Evolutionary conservation across 75 land plant species (phyloP).

Genomic region (Cryptomeria japonica): DNA sequence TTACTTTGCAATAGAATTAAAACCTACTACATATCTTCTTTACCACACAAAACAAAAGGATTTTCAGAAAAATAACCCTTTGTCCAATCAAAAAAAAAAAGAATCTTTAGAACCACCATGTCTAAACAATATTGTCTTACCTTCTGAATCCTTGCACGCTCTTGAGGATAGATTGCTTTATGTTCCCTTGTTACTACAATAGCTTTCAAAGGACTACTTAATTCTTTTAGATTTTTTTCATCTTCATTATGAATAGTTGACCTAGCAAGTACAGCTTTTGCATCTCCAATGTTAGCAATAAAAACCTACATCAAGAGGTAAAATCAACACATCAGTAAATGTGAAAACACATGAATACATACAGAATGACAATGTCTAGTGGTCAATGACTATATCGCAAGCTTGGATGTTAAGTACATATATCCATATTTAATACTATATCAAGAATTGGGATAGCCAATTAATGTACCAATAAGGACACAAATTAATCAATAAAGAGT

Average conservation of each 20-base stretch:
- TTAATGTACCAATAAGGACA: background rate
- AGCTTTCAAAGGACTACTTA: slow-evolving; percentile 44
- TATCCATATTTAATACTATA: background rate
- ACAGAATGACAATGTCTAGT: background rate
- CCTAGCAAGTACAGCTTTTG: slow-evolving; percentile 73
- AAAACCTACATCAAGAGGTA: slow-evolving; percentile 45
- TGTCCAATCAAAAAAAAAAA: background rate
- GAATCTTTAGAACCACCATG: too few relatives aligned
- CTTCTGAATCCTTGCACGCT: slow-evolving; percentile 67
- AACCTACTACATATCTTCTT: background rate
- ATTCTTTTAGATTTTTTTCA: slow-evolving; percentile 8
- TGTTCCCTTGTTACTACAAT: slow-evolving; percentile 85
- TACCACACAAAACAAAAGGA: background rate
- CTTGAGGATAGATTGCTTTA: slow-evolving; percentile 57
- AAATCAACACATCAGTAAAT: background rate
- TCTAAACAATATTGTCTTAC: slow-evolving; percentile 21
- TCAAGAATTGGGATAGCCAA: background rate
- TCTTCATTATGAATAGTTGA: slow-evolving; percentile 24
- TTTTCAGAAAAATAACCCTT: background rate
- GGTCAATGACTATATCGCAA: background rate
- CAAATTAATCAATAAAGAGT: background rate
- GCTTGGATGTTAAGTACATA: background rate
- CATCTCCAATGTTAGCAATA: slow-evolving; percentile 86
- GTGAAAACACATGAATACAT: background rate
- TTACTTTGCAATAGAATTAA: background rate